Evolutionary conservation across 1,284 basidiomycete genomes (phyloP), one percentile per base, ranked within the genome.

Genomic region (Malassezia furfur): DNA sequence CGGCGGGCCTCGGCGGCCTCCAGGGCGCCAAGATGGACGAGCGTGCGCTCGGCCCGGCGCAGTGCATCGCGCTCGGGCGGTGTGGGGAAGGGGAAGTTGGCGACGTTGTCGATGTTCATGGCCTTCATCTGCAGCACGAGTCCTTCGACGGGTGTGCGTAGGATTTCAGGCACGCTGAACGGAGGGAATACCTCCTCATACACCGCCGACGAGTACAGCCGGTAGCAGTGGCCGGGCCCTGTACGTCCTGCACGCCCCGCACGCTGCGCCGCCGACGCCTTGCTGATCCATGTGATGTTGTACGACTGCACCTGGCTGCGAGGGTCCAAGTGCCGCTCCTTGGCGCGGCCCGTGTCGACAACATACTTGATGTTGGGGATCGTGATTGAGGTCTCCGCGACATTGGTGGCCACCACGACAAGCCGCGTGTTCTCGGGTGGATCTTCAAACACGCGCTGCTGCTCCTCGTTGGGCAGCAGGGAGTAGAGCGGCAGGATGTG

Each of bases 41-140:
- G 79, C 2, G 85, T 79, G 39, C 81, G 82, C 76, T 99, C 93
- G 1, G 94, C 91, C 67, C 85, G 85, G 52, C 79, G 81, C 28
- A 99, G 78, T 10, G 84, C 81, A 4, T 76, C 67, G n/a, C 86
- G 82, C 72, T 96, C 88, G 0, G 94, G 94, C 9, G 93, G 85
- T 0, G 94, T 96, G 0, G 94, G 94, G 78, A 98, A 98, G 10
- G 94, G 94, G 75, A 99, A 99, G 76, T 96, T 96, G 66, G 88
- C 81, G 21, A 98, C 90, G 0, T 88, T 82, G 69, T 96, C 91
- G 59, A 99, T 91, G 72, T 96, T 90, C 91, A 99, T 96, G 73
- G 85, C 85, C 80, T 99, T 98, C 94, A 99, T 98, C 76, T 96
- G 90, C 34, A 98, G 80, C 11, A 98, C 89, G 22, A 98, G 84